Evolutionary conservation across 2,329 filamentous ascomycete species (phyloP), one percentile per base, ranked within the genome.

Genomic region (Aspergillus latus): DNA sequence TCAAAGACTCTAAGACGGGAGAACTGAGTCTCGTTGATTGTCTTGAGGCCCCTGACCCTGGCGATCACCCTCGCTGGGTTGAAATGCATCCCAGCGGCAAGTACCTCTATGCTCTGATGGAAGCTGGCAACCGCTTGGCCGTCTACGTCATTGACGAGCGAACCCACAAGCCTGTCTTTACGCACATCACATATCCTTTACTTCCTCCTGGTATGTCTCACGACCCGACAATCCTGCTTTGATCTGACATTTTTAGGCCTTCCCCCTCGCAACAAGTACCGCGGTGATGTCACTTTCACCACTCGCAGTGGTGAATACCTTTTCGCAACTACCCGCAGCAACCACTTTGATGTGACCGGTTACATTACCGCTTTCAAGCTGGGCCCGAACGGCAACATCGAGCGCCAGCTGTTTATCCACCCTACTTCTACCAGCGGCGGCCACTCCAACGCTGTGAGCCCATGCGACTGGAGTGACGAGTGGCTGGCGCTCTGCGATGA

Each of bases 401-500:
- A 92, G 78, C 76, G 81, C 43, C 90, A 94, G 78, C 83, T 95
- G 48, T 90, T 85, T 68, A 79, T 95, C 48, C 90, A 90, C 68
- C 90, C 91, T 0, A 96, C 91, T 2, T 89, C 90, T 2, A 95
- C 90, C 2, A 92, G 89, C 68, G 91, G 91, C 45, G 91, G 91
- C 0, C 91, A 96, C 74, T 92, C 88, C 59, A 96, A 96, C 68
- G 91, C 91, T 0, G 89, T 95, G n/a, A 83, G 84, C 56, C 90
- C 90, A 1, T 91, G 88, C 69, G 87, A 89, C 58, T 95, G 89
- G 84, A 88, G 80, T 58, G 90, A 95, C 66, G 90, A 95, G 75
- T 96, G 89, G 89, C 67, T 96, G n/a, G 91, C 91, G 15, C 81
- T 96, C 64, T 94, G 89, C 6, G 91, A 96, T 67, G 91, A 96